phyloP scores from a whole-genome alignment of 2,329 filamentous ascomycete genomes.

The Hymenotorrendiella dingleyae region DNA sequence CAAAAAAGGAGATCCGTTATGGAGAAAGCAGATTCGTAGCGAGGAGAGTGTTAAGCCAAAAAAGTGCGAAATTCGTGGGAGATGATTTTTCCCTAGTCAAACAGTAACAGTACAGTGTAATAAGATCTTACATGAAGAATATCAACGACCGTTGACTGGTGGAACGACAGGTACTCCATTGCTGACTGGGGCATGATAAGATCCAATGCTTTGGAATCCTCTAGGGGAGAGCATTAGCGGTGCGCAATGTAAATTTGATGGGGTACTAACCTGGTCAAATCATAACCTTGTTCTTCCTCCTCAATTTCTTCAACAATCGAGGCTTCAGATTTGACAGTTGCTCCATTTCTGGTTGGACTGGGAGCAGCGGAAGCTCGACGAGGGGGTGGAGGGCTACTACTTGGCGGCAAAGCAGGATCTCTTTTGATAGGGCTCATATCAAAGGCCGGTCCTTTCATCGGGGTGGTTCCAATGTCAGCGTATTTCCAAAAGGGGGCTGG shows the following conservation, averaged over 20 bases:
- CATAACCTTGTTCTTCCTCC: slow-evolving; percentile 27
- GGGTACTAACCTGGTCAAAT: slow-evolving; percentile 26
- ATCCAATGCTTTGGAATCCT: slow-evolving; percentile 60
- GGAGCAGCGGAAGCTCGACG: slow-evolving; percentile 18
- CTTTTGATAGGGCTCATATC: slow-evolving; percentile 55
- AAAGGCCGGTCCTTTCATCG: slow-evolving; percentile 46
- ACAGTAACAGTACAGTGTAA: not conserved
- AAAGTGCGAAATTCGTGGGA: too few species aligned
- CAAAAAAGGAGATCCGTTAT: too few species aligned
- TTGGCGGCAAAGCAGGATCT: slow-evolving; percentile 32
- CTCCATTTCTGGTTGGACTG: slow-evolving; percentile 25
- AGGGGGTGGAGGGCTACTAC: slow-evolving; percentile 54
- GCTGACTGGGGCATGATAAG: slow-evolving; percentile 43
- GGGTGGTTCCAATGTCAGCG: slow-evolving; percentile 69
- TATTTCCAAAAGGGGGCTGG: slow-evolving; percentile 88
- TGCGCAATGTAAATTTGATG: not conserved
- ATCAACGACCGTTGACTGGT: not conserved
- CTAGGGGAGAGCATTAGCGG: slow-evolving; percentile 23
- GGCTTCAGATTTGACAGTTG: slow-evolving; percentile 15
- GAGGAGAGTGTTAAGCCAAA: too few species aligned
- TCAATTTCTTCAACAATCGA: slow-evolving; percentile 23
- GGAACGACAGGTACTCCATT: slow-evolving; percentile 15
- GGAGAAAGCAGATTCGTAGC: too few species aligned
- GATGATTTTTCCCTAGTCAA: too few species aligned
- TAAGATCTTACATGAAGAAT: not conserved